phyloP scores from a whole-genome alignment of 768 basidiomycete species.

The Asterophora lycoperdoides region DNA sequence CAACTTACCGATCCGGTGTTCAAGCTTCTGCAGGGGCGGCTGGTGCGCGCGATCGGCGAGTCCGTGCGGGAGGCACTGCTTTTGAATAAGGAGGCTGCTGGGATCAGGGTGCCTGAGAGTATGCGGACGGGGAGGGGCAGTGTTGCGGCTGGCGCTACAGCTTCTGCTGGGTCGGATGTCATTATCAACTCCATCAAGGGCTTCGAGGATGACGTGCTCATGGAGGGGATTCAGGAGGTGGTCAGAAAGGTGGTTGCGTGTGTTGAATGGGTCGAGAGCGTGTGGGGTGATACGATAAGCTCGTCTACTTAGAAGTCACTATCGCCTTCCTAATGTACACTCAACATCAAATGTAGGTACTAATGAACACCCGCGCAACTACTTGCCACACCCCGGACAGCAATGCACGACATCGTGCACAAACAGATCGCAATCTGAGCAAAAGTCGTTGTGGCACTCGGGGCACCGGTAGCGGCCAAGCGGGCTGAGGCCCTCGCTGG shows the following conservation, averaged over 20 bases:
- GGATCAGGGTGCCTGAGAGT: conserved; percentile 23
- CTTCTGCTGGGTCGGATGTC: not conserved
- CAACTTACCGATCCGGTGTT: conserved; percentile 64
- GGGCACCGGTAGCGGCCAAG: conserved; percentile 87
- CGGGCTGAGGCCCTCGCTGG: conserved; percentile 71
- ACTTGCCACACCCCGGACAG: conserved; percentile 80
- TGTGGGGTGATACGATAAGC: conserved; percentile 43
- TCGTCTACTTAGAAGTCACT: not conserved
- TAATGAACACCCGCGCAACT: too few species aligned
- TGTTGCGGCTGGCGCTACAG: not conserved
- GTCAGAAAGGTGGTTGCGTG: conserved; percentile 35
- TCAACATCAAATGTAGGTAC: too few species aligned
- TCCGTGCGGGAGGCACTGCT: conserved; percentile 5
- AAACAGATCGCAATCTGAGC: conserved; percentile 94
- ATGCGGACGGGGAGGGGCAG: conserved; percentile 33
- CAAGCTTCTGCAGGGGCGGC: conserved; percentile 53
- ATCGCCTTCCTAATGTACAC: not conserved
- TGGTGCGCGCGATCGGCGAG: conserved; percentile 39
- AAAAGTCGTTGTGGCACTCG: conserved; percentile 84
- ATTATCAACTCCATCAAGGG: conserved; percentile 45
- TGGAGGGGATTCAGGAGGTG: conserved; percentile 37
- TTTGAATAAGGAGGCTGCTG: not conserved
- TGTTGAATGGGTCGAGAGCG: conserved; percentile 50
- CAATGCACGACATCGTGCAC: conserved; percentile 94
- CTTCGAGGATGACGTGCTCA: conserved; percentile 61